These are phyloP conservation scores for Fusarium sp. DNA, from an alignment of 2,329 filamentous ascomycete genomes.

Conservation along the genomic window DNA sequence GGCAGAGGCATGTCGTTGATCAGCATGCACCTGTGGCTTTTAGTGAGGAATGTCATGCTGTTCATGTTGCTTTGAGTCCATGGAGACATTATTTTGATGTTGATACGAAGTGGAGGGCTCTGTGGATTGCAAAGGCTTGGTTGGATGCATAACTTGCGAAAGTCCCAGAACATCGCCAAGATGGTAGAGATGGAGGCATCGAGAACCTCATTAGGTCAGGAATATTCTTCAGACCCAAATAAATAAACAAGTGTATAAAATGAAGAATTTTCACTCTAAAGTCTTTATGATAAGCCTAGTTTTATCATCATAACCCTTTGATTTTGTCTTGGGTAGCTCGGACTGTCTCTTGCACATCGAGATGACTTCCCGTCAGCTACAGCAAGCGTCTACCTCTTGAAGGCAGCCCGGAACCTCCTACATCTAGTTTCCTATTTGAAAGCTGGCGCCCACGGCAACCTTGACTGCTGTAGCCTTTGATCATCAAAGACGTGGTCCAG, in stretches of 20 bases:
- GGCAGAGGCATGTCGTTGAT: background rate
- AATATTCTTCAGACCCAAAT: too few relatives aligned
- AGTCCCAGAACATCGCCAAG: too few relatives aligned
- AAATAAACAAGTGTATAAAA: too few relatives aligned
- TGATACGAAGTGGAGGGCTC: conserved; percentile 22
- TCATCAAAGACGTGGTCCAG: background rate
- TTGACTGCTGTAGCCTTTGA: background rate
- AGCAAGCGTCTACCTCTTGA: background rate
- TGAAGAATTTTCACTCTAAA: too few relatives aligned
- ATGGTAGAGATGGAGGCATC: too few relatives aligned
- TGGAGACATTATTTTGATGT: background rate
- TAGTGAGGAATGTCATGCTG: background rate
- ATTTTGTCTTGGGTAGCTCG: too few relatives aligned
- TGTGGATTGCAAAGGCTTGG: conserved; percentile 43
- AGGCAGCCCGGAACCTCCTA: too few relatives aligned
- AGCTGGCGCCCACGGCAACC: too few relatives aligned
- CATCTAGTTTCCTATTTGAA: too few relatives aligned
- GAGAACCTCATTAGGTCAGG: too few relatives aligned
- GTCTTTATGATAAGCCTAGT: too few relatives aligned
- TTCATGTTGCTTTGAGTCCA: background rate
- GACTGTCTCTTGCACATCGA: background rate
- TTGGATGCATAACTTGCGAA: conserved; percentile 36
- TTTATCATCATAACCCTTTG: too few relatives aligned
- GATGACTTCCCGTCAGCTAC: background rate
- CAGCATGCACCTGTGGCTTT: background rate